Base-by-base conservation (phyloP, 1,284 basidiomycete genomes). In the Tilletia horrida region DNA sequence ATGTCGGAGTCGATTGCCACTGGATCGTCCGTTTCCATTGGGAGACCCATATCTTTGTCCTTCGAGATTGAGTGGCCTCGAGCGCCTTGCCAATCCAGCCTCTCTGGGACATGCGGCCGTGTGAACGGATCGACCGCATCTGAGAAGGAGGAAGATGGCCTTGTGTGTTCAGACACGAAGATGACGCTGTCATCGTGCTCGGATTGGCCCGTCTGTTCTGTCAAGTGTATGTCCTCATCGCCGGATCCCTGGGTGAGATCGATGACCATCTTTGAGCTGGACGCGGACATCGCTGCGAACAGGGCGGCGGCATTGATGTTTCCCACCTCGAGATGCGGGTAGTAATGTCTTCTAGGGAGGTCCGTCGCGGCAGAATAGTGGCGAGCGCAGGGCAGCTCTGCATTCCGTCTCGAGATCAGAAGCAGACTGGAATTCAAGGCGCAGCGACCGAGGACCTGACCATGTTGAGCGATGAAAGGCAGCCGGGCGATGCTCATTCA, bases 251-350 rank as follows among this genome's bases (percentile, higher is more conserved):
- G 7, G 3, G 45, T 48, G 29, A 63, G 35, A 27, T 63, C 45
- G 13, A 63, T 48, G 62, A 63, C 62, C 44, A 31, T 52, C 48
- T 42, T 42, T 3, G 62, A 42, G 25, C 29, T 48, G 9, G 48
- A 63, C 27, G 50, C 50, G 21, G 23, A 23, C 50, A 52, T 52
- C 11, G 35, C 11, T 40, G 35, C 35, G 35, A 40, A 40, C 35
- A 40, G 35, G 35, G 35, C 35, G 35, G 35, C 35, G 11, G 4
- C 35, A 11, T 6, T 6, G 11, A 4, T 40, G 35, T 6, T 40
- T 11, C 4, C 35, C 6, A 4, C 11, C 35, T 40, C 35, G 4
- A 11, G 11, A 40, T 4, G 11, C 35, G 35, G 35, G 35, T 40
- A 40, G 35, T n/a, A 40, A 40, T 4, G 35, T 40, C 35, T n/a